Conservation (phyloP, 2,329 filamentous ascomycete genomes). For the Orbilia oligospora region DNA sequence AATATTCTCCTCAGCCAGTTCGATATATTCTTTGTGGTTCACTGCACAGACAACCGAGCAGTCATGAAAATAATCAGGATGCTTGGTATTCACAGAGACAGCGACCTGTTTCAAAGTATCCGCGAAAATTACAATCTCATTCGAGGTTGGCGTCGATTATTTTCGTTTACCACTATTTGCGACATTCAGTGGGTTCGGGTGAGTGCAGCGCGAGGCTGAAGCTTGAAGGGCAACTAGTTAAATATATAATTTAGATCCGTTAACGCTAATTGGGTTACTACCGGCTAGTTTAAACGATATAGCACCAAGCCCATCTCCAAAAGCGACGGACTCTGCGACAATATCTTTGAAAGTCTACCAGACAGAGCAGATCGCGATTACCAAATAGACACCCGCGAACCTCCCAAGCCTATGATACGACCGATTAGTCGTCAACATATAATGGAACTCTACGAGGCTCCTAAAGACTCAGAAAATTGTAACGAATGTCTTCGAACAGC, state of each 20-base stretch:
- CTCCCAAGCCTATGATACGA: background rate
- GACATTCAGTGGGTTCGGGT: constrained; percentile 2
- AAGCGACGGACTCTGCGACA: background rate
- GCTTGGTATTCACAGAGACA: background rate
- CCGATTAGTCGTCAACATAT: background rate
- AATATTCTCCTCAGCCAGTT: background rate
- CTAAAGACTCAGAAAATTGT: background rate
- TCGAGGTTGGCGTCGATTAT: background rate
- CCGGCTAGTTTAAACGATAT: background rate
- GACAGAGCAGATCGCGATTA: background rate
- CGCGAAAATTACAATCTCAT: background rate
- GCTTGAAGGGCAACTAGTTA: background rate
- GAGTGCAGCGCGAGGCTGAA: too few relatives aligned
- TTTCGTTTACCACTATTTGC: background rate
- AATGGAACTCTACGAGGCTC: background rate
- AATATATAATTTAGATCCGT: too few relatives aligned
- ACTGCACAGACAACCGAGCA: background rate
- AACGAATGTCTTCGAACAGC: background rate
- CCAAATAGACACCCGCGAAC: background rate
- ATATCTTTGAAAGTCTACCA: constrained; percentile 10
- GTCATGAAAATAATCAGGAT: background rate
- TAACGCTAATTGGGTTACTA: background rate
- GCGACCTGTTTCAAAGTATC: background rate
- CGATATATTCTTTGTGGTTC: background rate
- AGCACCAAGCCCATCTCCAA: background rate